Conservation (phyloP, 2,329 filamentous ascomycete genomes). For the Hypoxylon sp. region DNA sequence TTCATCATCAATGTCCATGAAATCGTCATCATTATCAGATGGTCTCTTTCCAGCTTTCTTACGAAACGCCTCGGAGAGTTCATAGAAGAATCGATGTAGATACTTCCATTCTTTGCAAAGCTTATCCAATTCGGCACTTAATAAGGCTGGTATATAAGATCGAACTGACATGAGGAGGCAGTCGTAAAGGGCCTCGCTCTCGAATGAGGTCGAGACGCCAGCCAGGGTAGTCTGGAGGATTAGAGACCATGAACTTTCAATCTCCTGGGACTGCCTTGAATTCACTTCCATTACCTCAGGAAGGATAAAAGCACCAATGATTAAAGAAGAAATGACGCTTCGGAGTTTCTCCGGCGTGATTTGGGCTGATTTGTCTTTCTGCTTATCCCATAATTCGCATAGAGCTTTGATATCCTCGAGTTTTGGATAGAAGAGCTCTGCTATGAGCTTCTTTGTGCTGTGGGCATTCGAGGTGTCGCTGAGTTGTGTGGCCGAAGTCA, state of each 20-base stretch:
- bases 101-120: constrained; percentile 57
- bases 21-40: constrained; percentile 45
- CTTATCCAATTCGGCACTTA: constrained; percentile 54
- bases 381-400: constrained; percentile 62
- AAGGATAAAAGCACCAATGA: constrained; percentile 61
- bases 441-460: constrained; percentile 63
- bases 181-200: constrained; percentile 62
- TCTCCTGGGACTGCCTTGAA: constrained; percentile 62
- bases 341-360: constrained; percentile 67
- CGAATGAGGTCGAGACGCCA: constrained; percentile 59
- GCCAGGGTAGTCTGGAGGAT: constrained; percentile 59
- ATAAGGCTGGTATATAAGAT: constrained; percentile 62
- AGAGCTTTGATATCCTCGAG: constrained; percentile 63
- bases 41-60: constrained; percentile 53
- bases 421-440: constrained; percentile 68
- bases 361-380: constrained; percentile 61
- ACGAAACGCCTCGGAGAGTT: constrained; percentile 54
- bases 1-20: constrained; percentile 67
- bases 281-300: constrained; percentile 63
- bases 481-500: constrained; percentile 41
- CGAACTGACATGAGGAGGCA: constrained; percentile 61
- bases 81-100: constrained; percentile 60
- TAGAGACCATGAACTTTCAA: constrained; percentile 59
- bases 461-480: constrained; percentile 56
- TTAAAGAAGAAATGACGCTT: constrained; percentile 64